Base-by-base conservation (phyloP, 106 monocot genomes). In the Narthecium ossifragum region DNA sequence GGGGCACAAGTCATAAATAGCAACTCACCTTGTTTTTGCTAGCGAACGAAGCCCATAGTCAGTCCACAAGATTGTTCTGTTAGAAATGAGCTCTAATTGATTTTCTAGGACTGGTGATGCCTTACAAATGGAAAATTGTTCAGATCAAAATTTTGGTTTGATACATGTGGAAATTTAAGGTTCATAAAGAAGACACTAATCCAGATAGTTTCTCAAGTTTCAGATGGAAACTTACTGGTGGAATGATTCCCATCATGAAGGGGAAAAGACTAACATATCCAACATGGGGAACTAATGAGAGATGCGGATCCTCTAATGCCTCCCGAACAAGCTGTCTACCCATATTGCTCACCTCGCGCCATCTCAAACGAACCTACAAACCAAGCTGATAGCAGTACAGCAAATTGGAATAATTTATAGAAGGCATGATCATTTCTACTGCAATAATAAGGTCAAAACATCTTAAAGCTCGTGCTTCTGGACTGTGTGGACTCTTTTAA, bases 181-280 rank as follows among this genome's bases (percentile, higher is more conserved):
- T n/a, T n/a, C n/a, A n/a, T n/a, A n/a, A n/a, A n/a, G n/a, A n/a
- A n/a, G n/a, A n/a, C n/a, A n/a, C n/a, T n/a, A n/a, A n/a, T n/a
- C n/a, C n/a, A n/a, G n/a, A n/a, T n/a, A n/a, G n/a, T n/a, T 43
- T 15, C 39, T 43, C 43, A 59, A 28, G 53, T 36, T 56, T n/a
- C 14, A 55, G n/a, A 2, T 34, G 14, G 30, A 6, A 40, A 73
- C 94, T 78, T 77, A 91, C 96, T 68, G 86, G 64, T 53, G 96
- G 96, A 74, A 98, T 91, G 33, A 84, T 87, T 30, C 73, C 76
- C 90, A 98, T 98, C 75, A 98, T 87, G 64, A 98, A 91, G 36
- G 96, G 96, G 64, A 98, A 98, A 71, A 98, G 81, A 62, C 76
- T 84, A 70, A 91, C 73, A 57, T 84, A 91, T 29, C 96, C 96